Percentiles rank a stretch among this genome's conserved stretches.
phyloP scores from a whole-genome alignment of 768 basidiomycete genomes.

The Suillus cothurnatus region DNA sequence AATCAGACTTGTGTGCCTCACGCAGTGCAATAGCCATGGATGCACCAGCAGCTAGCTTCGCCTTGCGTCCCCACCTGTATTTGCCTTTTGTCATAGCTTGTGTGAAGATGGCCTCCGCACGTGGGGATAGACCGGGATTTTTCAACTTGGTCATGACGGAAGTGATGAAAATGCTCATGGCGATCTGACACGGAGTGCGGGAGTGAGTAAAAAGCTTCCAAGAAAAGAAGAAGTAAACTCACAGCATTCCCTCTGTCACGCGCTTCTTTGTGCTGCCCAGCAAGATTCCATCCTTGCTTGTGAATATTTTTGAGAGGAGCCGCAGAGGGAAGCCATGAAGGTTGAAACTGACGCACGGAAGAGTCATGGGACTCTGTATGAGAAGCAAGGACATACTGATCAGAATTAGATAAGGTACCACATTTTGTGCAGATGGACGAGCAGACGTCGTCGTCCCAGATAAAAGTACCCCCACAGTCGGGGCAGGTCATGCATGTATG shows the following conservation, averaged over 20 bases:
- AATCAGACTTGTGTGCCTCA: constrained; percentile 68
- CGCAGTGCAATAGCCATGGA: constrained; percentile 71
- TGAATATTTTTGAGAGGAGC: constrained; percentile 53
- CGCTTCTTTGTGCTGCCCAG: constrained; percentile 67
- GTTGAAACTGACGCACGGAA: constrained; percentile 36
- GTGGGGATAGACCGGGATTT: constrained; percentile 60
- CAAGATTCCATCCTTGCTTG: constrained; percentile 58
- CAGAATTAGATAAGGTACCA: constrained; percentile 67
- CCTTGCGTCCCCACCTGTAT: constrained; percentile 75
- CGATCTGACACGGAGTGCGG: constrained; percentile 42
- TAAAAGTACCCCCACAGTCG: constrained; percentile 54
- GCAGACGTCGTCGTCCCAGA: constrained; percentile 58
- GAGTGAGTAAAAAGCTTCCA: constrained; percentile 17
- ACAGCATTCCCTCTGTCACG: constrained; percentile 68
- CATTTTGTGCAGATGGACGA: constrained; percentile 71
- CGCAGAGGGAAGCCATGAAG: constrained; percentile 28
- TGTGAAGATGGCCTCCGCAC: constrained; percentile 69
- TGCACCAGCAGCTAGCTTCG: constrained; percentile 69
- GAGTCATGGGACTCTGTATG: constrained; percentile 40
- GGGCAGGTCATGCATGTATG: constrained; percentile 38
- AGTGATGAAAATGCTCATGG: constrained; percentile 64
- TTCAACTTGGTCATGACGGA: constrained; percentile 61
- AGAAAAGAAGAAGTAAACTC: constrained; percentile 25
- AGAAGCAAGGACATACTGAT: constrained; percentile 59
- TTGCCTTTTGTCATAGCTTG: constrained; percentile 59